phyloP scores from a whole-genome alignment of 1,284 basidiomycete genomes.

The Boletus sp. region DNA sequence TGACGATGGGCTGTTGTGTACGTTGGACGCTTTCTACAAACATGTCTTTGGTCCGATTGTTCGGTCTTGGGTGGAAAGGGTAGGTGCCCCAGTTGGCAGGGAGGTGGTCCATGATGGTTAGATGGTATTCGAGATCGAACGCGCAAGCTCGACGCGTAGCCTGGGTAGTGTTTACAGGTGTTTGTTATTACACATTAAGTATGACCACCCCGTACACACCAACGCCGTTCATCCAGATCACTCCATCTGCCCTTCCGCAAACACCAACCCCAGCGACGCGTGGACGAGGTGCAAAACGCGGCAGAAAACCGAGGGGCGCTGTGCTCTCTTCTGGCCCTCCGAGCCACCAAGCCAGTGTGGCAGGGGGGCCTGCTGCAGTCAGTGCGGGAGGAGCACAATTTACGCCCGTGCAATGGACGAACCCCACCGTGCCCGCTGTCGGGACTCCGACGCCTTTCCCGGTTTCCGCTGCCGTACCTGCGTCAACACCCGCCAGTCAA shows the following conservation, averaged over 20 bases:
- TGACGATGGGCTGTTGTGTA: conserved; percentile 92
- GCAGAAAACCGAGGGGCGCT: conserved; percentile 52
- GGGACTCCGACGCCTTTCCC: conserved; percentile 19
- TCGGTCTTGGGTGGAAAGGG: conserved; percentile 61
- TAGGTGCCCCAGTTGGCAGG: conserved; percentile 81
- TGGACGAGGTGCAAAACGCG: conserved; percentile 53
- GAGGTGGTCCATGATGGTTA: conserved; percentile 69
- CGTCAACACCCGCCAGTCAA: conserved; percentile 8
- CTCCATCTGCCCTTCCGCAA: conserved; percentile 25
- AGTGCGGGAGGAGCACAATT: conserved; percentile 26
- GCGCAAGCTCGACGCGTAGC: conserved; percentile 26
- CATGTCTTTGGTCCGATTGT: conserved; percentile 43
- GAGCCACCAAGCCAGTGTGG: conserved; percentile 13
- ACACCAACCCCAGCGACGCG: conserved; percentile 33
- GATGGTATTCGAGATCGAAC: conserved; percentile 22
- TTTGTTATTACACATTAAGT: conserved; percentile 11
- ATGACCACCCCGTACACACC: conserved; percentile 28
- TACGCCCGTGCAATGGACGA: conserved; percentile 42
- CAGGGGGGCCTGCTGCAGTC: background rate
- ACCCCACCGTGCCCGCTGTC: conserved; percentile 18
- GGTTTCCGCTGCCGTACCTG: conserved; percentile 14
- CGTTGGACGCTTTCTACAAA: conserved; percentile 66
- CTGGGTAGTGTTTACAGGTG: conserved; percentile 18
- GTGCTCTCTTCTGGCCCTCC: conserved; percentile 26
- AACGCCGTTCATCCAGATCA: conserved; percentile 34